These are phyloP conservation scores for Syzygium grande DNA, from an alignment of 345 rosid genomes.

Conservation along the genomic window DNA sequence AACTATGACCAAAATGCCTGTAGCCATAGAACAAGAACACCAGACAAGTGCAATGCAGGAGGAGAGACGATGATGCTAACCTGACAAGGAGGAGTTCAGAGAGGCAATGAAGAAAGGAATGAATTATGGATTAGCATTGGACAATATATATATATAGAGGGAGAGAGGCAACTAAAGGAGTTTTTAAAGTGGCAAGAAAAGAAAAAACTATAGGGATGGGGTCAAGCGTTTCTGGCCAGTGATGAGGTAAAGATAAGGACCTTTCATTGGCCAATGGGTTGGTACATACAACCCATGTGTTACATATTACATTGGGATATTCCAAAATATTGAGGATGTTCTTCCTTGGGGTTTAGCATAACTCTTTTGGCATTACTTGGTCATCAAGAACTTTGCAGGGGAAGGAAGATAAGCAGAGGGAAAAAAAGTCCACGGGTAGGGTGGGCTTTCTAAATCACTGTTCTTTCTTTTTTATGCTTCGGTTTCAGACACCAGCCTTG, in stretches of 20 bases:
- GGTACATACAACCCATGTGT: too few relatives aligned
- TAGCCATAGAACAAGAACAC: not conserved
- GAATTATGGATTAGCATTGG: not conserved
- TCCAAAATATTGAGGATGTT: not conserved
- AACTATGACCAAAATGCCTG: not conserved
- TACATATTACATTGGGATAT: too few relatives aligned
- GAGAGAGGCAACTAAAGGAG: not conserved
- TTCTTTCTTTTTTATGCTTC: constrained; percentile 5
- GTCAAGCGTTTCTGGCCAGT: not conserved
- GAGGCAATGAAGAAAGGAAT: not conserved
- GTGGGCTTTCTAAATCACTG: constrained; percentile 38
- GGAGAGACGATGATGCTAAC: not conserved
- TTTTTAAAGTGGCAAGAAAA: not conserved
- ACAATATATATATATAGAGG: not conserved
- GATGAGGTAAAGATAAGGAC: not conserved
- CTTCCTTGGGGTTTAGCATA: not conserved
- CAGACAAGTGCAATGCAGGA: not conserved
- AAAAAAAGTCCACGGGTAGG: constrained; percentile 11
- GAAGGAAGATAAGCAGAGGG: not conserved
- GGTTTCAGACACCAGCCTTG: constrained; percentile 13
- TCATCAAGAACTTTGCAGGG: not conserved
- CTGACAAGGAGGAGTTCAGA: not conserved
- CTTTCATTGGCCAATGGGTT: too few relatives aligned
- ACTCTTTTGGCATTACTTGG: not conserved
- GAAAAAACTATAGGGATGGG: not conserved